Evolutionary conservation across 208 protist genomes (phyloP).

Genomic region (Dictyostelium gargantuum): DNA sequence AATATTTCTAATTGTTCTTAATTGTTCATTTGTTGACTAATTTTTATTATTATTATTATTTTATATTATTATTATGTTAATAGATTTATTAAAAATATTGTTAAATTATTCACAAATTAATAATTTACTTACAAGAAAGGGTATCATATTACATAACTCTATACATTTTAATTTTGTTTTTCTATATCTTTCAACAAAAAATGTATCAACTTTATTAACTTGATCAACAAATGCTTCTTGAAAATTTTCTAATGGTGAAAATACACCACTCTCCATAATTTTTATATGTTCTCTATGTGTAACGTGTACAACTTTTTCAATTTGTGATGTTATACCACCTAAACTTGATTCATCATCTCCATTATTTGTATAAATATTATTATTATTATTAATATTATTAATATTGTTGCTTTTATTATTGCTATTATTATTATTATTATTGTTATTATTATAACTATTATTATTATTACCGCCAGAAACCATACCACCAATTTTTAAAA

Average conservation of each 20-base stretch:
- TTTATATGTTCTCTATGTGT: not conserved
- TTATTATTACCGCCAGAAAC: not conserved
- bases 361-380: not conserved
- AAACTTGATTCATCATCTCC: not conserved
- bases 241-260: not conserved
- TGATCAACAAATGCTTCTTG: not conserved
- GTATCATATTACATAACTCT: slow-evolving; percentile 20
- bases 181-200: slow-evolving; percentile 7
- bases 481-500: not conserved
- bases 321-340: not conserved
- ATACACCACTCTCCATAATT: not conserved
- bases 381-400: not conserved
- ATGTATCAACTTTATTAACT: slow-evolving; percentile 18
- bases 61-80: too few species aligned
- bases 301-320: not conserved
- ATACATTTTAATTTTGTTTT: slow-evolving; percentile 22
- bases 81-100: too few species aligned
- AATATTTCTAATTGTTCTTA: slow-evolving; percentile 3
- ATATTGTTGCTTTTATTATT: not conserved
- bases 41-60: too few species aligned
- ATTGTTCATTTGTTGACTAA: not conserved
- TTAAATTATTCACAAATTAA: too few species aligned
- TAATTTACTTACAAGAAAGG: not conserved
- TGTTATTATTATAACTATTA: not conserved
- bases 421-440: not conserved